These are phyloP conservation scores for Microbotryomycetes sp. DNA, from an alignment of 1,284 basidiomycete genomes.

Conservation along the genomic window DNA sequence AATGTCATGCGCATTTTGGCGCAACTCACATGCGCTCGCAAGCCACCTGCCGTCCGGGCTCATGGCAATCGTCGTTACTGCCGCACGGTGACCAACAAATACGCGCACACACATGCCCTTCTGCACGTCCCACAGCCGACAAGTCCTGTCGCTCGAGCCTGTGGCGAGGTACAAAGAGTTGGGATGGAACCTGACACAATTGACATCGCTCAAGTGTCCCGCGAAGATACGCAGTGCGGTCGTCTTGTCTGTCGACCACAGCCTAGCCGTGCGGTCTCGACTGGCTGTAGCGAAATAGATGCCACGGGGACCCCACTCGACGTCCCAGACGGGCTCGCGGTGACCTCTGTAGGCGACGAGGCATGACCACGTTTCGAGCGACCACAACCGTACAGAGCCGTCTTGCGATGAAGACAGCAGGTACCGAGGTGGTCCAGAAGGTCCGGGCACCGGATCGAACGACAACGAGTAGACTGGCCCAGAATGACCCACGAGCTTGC, in stretches of 20 bases:
- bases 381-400: constrained; percentile 86
- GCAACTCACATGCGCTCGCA: constrained; percentile 68
- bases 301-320: constrained; percentile 95
- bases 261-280: constrained; percentile 83
- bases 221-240: constrained; percentile 87
- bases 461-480: constrained; percentile 91
- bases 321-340: constrained; percentile 96
- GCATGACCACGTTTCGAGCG: constrained; percentile 87
- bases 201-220: constrained; percentile 93
- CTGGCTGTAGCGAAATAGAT: constrained; percentile 97
- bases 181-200: constrained; percentile 93
- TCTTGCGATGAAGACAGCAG: constrained; percentile 92
- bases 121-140: constrained; percentile 97
- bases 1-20: not conserved
- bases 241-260: constrained; percentile 92
- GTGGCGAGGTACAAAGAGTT: constrained; percentile 97
- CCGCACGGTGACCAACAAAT: constrained; percentile 89
- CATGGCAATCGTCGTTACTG: constrained; percentile 79
- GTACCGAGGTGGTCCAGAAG: constrained; percentile 73
- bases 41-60: constrained; percentile 91
- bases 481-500: constrained; percentile 92
- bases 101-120: constrained; percentile 86
- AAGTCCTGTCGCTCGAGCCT: constrained; percentile 91
- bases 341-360: constrained; percentile 92
- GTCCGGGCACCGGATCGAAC: constrained; percentile 86